phyloP scores from a whole-genome alignment of 2,329 filamentous ascomycete genomes.

The Trichoderma cornu-damae region DNA sequence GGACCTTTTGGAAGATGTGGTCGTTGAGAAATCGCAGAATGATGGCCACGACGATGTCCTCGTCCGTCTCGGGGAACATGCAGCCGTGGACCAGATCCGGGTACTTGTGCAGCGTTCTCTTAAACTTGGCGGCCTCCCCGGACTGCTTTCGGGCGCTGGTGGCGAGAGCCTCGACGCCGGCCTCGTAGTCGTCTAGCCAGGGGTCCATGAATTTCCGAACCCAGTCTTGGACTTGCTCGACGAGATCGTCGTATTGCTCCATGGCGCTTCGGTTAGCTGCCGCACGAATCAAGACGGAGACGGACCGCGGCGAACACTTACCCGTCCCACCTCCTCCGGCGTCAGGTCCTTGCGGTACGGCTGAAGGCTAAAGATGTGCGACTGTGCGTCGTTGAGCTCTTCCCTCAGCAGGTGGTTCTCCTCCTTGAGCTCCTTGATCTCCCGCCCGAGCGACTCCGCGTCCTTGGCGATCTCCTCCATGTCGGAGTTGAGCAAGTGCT shows the following conservation, averaged over 20 bases:
- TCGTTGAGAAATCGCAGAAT: constrained; percentile 35
- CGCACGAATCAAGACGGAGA: background rate
- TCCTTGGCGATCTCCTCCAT: constrained; percentile 25
- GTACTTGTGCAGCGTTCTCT: constrained; percentile 26
- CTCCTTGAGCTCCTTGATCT: constrained; percentile 23
- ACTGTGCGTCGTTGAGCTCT: constrained; percentile 33
- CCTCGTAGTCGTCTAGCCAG: constrained; percentile 28
- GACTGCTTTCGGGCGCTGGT: constrained; percentile 23
- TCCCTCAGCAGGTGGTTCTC: constrained; percentile 30
- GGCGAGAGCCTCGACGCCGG: constrained; percentile 25
- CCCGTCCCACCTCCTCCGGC: constrained; percentile 33
- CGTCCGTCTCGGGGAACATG: constrained; percentile 35
- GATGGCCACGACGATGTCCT: constrained; percentile 34
- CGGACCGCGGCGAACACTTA: constrained; percentile 21
- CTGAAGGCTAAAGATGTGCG: constrained; percentile 39
- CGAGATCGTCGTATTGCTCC: constrained; percentile 35
- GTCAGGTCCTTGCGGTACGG: constrained; percentile 38
- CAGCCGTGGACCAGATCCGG: constrained; percentile 32
- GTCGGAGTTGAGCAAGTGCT: constrained; percentile 24
- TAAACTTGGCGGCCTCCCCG: constrained; percentile 27
- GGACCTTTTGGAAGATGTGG: constrained; percentile 32
- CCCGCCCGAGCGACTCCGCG: constrained; percentile 23
- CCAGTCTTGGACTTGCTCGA: constrained; percentile 35
- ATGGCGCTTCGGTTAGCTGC: background rate
- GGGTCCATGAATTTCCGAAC: constrained; percentile 33